Conservation (phyloP, 129 eudicot species). For the Pseudognaphalium luteoalbum region DNA sequence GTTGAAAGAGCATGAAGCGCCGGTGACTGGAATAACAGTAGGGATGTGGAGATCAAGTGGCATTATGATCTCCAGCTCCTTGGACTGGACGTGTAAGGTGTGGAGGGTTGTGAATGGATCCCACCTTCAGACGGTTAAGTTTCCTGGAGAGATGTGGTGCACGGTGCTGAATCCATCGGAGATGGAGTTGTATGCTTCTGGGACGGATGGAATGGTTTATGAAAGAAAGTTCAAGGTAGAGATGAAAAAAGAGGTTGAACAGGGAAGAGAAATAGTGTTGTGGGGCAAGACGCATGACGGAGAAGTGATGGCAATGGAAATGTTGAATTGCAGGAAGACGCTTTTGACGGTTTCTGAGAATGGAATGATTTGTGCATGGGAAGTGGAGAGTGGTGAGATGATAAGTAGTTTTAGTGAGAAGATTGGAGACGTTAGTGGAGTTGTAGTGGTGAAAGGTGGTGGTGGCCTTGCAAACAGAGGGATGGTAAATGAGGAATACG, state of each 20-base stretch:
- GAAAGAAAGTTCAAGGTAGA: slow-evolving; percentile 29
- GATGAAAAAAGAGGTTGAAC: background rate
- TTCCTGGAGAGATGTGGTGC: slow-evolving; percentile 26
- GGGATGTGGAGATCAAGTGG: slow-evolving; percentile 31
- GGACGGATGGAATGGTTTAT: slow-evolving; percentile 37
- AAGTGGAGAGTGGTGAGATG: slow-evolving; percentile 33
- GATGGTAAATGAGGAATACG: background rate
- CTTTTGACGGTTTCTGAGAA: slow-evolving; percentile 42
- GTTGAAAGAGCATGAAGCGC: slow-evolving; percentile 35
- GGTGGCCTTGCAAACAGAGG: slow-evolving; percentile 18
- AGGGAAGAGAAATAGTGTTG: background rate
- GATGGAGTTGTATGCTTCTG: slow-evolving; percentile 38
- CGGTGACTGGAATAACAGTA: slow-evolving; percentile 32
- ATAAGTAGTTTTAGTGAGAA: slow-evolving; percentile 25
- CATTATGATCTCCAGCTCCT: slow-evolving; percentile 39
- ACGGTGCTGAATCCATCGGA: slow-evolving; percentile 36
- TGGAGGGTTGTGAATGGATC: slow-evolving; percentile 29
- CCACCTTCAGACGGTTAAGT: slow-evolving; percentile 36
- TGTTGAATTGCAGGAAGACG: slow-evolving; percentile 23
- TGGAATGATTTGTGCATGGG: slow-evolving; percentile 38
- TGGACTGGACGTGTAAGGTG: slow-evolving; percentile 50
- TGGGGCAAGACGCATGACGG: slow-evolving; percentile 29
- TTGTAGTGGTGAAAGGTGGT: slow-evolving; percentile 33
- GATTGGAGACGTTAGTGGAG: slow-evolving; percentile 28
- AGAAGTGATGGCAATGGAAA: slow-evolving; percentile 31